Evolutionary conservation across 129 eudicot species (phyloP).

Genomic region (Chrysanthemum seticuspe): DNA sequence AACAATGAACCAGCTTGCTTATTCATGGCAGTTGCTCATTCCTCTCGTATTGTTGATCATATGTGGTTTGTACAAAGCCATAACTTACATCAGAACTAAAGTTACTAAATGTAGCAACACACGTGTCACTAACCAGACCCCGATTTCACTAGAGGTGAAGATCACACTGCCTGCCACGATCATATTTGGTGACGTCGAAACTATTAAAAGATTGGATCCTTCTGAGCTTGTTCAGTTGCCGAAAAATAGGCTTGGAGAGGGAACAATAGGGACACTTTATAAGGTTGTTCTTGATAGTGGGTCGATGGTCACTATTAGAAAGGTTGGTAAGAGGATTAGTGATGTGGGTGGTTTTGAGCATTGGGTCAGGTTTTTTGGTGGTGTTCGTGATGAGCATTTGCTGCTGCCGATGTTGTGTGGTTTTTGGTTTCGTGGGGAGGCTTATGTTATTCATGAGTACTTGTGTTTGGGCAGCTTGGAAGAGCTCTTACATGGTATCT

Average conservation of each 20-base stretch:
- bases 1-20: slow-evolving; percentile 18
- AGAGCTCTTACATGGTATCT: slow-evolving; percentile 47
- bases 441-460: slow-evolving; percentile 45
- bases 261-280: slow-evolving; percentile 47
- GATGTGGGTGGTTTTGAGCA: slow-evolving; percentile 29
- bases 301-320: slow-evolving; percentile 33
- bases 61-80: slow-evolving; percentile 28
- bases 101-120: slow-evolving; percentile 24
- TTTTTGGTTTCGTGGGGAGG: slow-evolving; percentile 49
- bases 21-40: slow-evolving; percentile 19
- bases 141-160: slow-evolving; percentile 40
- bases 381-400: slow-evolving; percentile 26
- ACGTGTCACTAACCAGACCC: slow-evolving; percentile 36
- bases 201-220: slow-evolving; percentile 27
- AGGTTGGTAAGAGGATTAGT: slow-evolving; percentile 27
- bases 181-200: slow-evolving; percentile 39
- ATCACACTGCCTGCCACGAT: slow-evolving; percentile 41
- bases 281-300: slow-evolving; percentile 45
- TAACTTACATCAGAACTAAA: slow-evolving; percentile 17
- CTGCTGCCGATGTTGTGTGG: slow-evolving; percentile 36
- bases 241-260: slow-evolving; percentile 45
- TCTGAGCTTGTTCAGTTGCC: slow-evolving; percentile 47
- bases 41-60: slow-evolving; percentile 18
- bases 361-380: slow-evolving; percentile 47
- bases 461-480: slow-evolving; percentile 54